These are phyloP conservation scores for Musa acuminata DNA, from an alignment of 176 grass and related monocot species.

Conservation along the genomic window DNA sequence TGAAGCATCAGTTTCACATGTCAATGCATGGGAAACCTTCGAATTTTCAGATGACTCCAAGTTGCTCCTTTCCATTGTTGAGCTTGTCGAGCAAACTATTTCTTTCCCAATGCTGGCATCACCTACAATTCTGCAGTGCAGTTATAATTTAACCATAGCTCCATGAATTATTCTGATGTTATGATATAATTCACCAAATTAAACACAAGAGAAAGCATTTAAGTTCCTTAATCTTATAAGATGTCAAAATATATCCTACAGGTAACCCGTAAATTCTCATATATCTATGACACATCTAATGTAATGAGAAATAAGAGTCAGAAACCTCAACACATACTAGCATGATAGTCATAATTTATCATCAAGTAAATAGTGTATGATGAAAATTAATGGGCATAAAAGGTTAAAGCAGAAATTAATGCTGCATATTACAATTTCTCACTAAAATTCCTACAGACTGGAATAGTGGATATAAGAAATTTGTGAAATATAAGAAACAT, in stretches of 20 bases:
- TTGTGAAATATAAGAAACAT: background rate
- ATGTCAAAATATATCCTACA: background rate
- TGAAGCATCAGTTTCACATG: constrained; percentile 24
- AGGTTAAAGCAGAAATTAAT: background rate
- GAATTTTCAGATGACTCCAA: constrained; percentile 2
- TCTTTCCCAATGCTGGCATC: constrained; percentile 16
- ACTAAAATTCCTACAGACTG: background rate
- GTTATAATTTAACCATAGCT: background rate
- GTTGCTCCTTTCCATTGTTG: constrained; percentile 26
- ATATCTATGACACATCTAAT: no score
- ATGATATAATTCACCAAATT: background rate
- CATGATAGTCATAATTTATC: background rate
- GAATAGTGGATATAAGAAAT: background rate
- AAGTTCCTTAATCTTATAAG: background rate
- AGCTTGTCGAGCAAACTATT: constrained; percentile 13
- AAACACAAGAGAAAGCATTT: background rate
- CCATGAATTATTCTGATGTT: background rate
- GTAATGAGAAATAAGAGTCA: no score
- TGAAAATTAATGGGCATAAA: background rate
- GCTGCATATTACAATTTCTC: no score
- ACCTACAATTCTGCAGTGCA: constrained; percentile 11
- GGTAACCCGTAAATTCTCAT: no score
- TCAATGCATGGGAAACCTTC: constrained; percentile 26
- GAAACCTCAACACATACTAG: background rate
- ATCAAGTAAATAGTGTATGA: background rate